phyloP scores from a whole-genome alignment of 164 flowering plant species.

The Vitis rupestris region DNA sequence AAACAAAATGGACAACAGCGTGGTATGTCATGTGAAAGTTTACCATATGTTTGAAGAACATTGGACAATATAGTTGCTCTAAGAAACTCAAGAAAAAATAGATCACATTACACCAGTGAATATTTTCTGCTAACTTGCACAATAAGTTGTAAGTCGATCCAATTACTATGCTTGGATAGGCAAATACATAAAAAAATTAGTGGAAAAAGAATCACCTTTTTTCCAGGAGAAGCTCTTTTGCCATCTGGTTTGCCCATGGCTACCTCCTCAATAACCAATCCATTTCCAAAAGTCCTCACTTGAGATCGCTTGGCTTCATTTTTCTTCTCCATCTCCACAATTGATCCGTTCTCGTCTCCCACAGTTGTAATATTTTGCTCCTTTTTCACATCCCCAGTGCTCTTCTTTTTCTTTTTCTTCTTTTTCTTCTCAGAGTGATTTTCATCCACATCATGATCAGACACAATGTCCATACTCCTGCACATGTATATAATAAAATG shows the following conservation, averaged over 20 bases:
- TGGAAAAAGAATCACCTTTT: constrained; percentile 37
- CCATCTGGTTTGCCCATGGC: constrained; percentile 93
- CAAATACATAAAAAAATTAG: not conserved
- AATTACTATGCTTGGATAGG: too few species aligned
- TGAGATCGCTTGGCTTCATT: constrained; percentile 40
- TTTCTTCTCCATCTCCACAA: constrained; percentile 27
- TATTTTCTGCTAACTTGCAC: too few species aligned
- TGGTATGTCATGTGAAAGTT: too few species aligned
- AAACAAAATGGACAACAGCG: too few species aligned
- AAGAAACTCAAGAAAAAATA: too few species aligned
- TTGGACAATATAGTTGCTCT: too few species aligned
- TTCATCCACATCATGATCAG: constrained; percentile 16
- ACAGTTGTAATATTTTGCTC: constrained; percentile 12
- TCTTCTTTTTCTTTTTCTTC: constrained; percentile 70
- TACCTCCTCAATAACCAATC: constrained; percentile 78
- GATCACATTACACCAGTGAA: not conserved
- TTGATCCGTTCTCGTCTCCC: constrained; percentile 22
- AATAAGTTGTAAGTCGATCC: too few species aligned
- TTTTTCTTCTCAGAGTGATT: constrained; percentile 40
- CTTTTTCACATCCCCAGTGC: constrained; percentile 23
- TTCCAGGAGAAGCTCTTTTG: constrained; percentile 77
- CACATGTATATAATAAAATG: not conserved
- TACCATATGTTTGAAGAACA: too few species aligned
- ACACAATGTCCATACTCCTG: constrained; percentile 18
- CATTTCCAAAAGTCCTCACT: constrained; percentile 73